Base-by-base conservation (phyloP, 2,329 filamentous ascomycete species). In the Penicillium sp. region DNA sequence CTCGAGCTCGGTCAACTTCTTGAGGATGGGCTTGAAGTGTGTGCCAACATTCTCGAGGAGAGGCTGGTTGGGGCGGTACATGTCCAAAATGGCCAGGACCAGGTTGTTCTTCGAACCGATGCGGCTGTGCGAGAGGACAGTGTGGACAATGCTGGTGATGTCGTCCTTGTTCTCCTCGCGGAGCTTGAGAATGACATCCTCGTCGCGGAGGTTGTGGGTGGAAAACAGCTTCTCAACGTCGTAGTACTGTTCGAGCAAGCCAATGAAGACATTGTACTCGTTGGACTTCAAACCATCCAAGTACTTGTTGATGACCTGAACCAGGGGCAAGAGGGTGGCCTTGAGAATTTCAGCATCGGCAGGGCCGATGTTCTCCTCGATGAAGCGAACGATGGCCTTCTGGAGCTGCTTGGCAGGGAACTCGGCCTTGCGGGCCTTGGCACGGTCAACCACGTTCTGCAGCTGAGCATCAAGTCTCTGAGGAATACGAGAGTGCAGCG, bases 131-230 rank as follows among this genome's bases (percentile, higher is more conserved):
- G 94, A 97, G 27, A 99, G 84, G 5, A 96, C 93, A 21, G 85
- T 92, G 70, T 94, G 87, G 19, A 97, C 88, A 60, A 97, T 91
- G 72, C 88, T 89, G 67, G 82, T 74, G 63, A 95, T 88, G 71
- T 96, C 91, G 34, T 97, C 94, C 81, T 93, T 97, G 82, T 99
- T 89, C 79, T 96, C 90, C 65, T 99, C 94, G 81, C 94, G 89
- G 16, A 99, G 89, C 75, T 89, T 91, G 52, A 99, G 84, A 60
- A 99, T 88, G 61, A 96, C 92, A 68, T 96, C 92, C 73, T 99
- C 94, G 64, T 97, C 92, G 65, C 96, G 90, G 62, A 84, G 84
- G 63, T 89, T 89, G 63, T 91, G 88, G 47, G 89, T 88, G 38
- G 91, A 91, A 81, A 99, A 99, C 41, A 95, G 84, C 63, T 83